A percentile compares a stretch with the other conserved stretches of the same genome.
These are phyloP conservation scores for Notholithocarpus densiflorus DNA, from an alignment of 306 rosid genomes.

Conservation along the genomic window DNA sequence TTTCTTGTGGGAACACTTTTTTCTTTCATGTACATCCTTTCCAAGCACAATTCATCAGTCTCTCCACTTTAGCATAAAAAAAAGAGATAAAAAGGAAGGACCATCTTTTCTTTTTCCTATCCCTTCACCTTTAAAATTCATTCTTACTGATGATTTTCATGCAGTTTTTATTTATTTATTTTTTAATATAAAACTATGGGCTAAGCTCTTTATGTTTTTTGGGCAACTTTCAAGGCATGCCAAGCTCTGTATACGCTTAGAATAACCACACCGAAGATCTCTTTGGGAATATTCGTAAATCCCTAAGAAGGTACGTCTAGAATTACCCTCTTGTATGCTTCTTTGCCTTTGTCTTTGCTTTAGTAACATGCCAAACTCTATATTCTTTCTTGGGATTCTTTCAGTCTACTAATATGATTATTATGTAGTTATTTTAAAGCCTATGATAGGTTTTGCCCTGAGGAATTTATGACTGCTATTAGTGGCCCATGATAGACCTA, in stretches of 20 bases:
- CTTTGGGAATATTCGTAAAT: slow-evolving; percentile 56
- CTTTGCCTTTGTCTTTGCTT: slow-evolving; percentile 56
- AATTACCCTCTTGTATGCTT: slow-evolving; percentile 40
- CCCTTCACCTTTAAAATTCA: slow-evolving; percentile 52
- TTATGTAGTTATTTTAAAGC: slow-evolving; percentile 30
- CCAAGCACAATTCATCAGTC: slow-evolving; percentile 36
- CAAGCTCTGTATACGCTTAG: slow-evolving; percentile 36
- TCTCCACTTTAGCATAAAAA: slow-evolving; percentile 53
- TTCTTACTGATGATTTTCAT: slow-evolving; percentile 62
- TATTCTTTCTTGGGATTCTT: slow-evolving; percentile 85
- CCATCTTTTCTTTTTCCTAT: slow-evolving; percentile 51
- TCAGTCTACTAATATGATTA: slow-evolving; percentile 41
- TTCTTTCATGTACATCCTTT: slow-evolving; percentile 43
- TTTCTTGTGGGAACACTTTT: slow-evolving; percentile 40
- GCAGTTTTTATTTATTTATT: slow-evolving; percentile 19
- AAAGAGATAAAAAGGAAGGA: slow-evolving; percentile 46
- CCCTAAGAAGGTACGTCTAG: slow-evolving; percentile 69
- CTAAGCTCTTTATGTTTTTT: slow-evolving; percentile 13
- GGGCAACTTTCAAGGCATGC: slow-evolving; percentile 55
- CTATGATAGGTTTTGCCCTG: slow-evolving; percentile 29
- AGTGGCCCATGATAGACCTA: slow-evolving; percentile 30
- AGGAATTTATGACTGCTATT: slow-evolving; percentile 11
- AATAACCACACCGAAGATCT: slow-evolving; percentile 18
- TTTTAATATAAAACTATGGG: slow-evolving; percentile 27
- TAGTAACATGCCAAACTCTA: slow-evolving; percentile 78